Evolutionary conservation across 441 rosid species (phyloP), one percentile per base, ranked within the genome.

Genomic region (Geranium incanum): DNA sequence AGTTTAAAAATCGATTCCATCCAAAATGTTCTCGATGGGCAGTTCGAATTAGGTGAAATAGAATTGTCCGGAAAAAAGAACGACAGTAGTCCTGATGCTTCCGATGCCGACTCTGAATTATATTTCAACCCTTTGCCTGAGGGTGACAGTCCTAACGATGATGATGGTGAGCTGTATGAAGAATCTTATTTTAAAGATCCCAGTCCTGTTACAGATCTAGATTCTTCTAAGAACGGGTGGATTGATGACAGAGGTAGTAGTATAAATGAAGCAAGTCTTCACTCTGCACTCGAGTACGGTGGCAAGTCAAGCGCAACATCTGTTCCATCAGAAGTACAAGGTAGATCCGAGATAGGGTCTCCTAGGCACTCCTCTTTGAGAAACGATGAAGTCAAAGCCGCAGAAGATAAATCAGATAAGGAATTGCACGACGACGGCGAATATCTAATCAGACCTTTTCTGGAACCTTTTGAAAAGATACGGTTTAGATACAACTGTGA

Each of bases 341-440:
- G 80, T 76, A 93, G 86, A 80, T 92, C 96, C 74, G 99, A 89
- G 15, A n/a, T 80, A 70, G 99, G 83, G 76, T 94, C 99, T 83
- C 96, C 89, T 3, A 82, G 86, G 85, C 94, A 86, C 75, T 89
- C 92, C 52, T 86, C 89, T 21, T 85, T 74, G 60, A 94, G 84
- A 84, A 69, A 85, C 77, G 91, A 90, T 71, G 99, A 87, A 70
- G 68, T 78, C 72, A 88, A 81, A 75, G 86, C 71, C 65, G 36
- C 68, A 7, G 99, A 90, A 74, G 98, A 89, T 77, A 92, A 81
- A 71, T 84, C 90, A 72, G 97, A 89, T 73, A 94, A 92, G 85
- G 99, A 92, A 77, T 83, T 91, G 77, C 84, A 84, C 76, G 98
- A 92, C 82, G 91, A 89, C 84, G 99, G 99, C 67, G 99, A 96